Evolutionary conservation across 1,139 yeast species (phyloP), one percentile per base, ranked within the genome.

Genomic region (Pichia sp.): DNA sequence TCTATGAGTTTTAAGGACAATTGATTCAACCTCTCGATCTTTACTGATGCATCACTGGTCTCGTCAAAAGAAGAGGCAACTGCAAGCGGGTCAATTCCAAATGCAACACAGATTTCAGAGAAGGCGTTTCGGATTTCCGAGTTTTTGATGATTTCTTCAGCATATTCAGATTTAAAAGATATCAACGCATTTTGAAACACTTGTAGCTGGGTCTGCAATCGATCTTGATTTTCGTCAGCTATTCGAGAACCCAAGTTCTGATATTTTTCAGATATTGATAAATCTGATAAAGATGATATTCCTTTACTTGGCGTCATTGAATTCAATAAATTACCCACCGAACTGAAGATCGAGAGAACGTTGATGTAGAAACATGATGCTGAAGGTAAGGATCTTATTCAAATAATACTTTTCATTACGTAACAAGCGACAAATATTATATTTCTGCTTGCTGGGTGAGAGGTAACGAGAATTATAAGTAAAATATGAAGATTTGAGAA

Each of bases 81-180:
- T 36, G 81, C 81, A 37, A 86, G 62, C 1, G 95, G 92, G 58
- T 87, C 95, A n/a, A 86, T 79, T 1, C 95, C 95, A 26, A 85
- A 80, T 56, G 83, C 79, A 27, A 73, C 69, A 55, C 95, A 85
- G 72, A 87, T 80, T 49, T 77, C 75, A 40, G 85, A 77, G 63
- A 87, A 86, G 58, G 83, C 81, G 29, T 73, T 67, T 39, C 92
- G 65, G 58, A 85, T 80, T 48, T 79, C 79, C 2, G 80, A 72
- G 57, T 84, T 81, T 45, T 68, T 70, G 44, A 75, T 66, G 45
- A 87, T 81, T 54, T 84, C 88, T 11, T 71, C 67, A 29, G 76
- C 73, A 55, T 81, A 79, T 16, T 75, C 78, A 43, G 66, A 67
- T n/a, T 90, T 88, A 63, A 80, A 80, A 48, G 72, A 72, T 29